phyloP scores from a whole-genome alignment of 306 rosid species.

The Elaeagnus macrophylla region DNA sequence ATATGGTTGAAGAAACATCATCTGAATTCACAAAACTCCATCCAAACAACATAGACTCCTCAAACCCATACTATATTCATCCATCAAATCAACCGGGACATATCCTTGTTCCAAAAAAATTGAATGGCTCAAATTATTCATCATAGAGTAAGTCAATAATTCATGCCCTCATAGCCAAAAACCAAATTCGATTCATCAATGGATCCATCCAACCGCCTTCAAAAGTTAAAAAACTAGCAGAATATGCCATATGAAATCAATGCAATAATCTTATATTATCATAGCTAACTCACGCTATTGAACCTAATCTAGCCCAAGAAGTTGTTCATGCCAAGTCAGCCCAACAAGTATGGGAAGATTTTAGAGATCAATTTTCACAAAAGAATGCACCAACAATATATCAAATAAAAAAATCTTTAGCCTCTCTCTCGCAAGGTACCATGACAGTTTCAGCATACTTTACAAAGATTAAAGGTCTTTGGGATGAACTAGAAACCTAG shows the following conservation, averaged over 20 bases:
- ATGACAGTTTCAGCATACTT: too few relatives aligned
- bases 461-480: slow-evolving; percentile 17
- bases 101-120: slow-evolving; percentile 5
- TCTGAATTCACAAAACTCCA: too few relatives aligned
- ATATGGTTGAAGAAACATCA: too few relatives aligned
- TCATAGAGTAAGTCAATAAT: slow-evolving; percentile 16
- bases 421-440: slow-evolving; percentile 12
- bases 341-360: slow-evolving; percentile 17
- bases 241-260: slow-evolving; percentile 9
- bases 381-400: slow-evolving; percentile 18
- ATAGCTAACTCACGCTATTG: slow-evolving; percentile 15
- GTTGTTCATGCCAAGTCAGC: slow-evolving; percentile 11
- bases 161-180: slow-evolving; percentile 18
- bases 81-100: slow-evolving; percentile 12
- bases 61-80: slow-evolving; percentile 10
- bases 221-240: not conserved
- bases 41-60: not conserved
- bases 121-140: slow-evolving; percentile 13
- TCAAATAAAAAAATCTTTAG: slow-evolving; percentile 19
- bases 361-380: too few relatives aligned
- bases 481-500: slow-evolving; percentile 17
- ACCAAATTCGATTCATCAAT: slow-evolving; percentile 16
- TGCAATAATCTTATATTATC: slow-evolving; percentile 26
- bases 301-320: slow-evolving; percentile 18
- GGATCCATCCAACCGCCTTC: slow-evolving; percentile 15